Percentiles rank a stretch among this genome's conserved stretches.
Conservation (phyloP, 2,329 filamentous ascomycete genomes). For the Botrytis porri region DNA sequence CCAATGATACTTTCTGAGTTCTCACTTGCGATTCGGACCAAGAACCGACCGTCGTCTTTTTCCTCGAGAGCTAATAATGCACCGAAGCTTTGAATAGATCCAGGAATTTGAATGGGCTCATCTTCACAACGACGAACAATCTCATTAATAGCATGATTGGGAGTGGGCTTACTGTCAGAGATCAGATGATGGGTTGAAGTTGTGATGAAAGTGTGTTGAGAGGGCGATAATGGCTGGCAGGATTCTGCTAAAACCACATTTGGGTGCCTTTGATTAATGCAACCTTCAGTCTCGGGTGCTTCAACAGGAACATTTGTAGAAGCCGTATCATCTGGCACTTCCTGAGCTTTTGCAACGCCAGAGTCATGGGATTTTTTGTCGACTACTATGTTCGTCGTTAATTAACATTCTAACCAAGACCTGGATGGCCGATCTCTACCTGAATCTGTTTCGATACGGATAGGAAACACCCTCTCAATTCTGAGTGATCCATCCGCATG, state of each 20-base stretch:
- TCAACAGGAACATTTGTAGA: neutral
- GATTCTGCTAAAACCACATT: constrained; percentile 1
- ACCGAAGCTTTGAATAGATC: constrained; percentile 67
- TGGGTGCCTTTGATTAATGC: neutral
- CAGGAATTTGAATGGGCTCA: constrained; percentile 74
- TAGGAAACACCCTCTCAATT: constrained; percentile 19
- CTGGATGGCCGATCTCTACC: neutral
- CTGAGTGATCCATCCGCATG: neutral
- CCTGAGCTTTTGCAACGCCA: neutral
- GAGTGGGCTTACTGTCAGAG: neutral
- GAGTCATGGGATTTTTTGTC: no score
- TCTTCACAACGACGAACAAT: constrained; percentile 66
- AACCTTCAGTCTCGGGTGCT: neutral
- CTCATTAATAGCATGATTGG: neutral
- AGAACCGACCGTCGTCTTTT: constrained; percentile 62
- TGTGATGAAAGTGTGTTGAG: neutral
- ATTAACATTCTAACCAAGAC: neutral
- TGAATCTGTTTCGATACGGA: constrained; percentile 17
- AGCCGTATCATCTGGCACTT: neutral
- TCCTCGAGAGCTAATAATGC: constrained; percentile 73
- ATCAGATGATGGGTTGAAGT: constrained; percentile 9
- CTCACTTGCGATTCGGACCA: constrained; percentile 74
- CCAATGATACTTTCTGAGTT: constrained; percentile 74
- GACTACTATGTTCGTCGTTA: neutral
- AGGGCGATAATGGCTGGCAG: neutral